Percentiles rank a stretch among this genome's conserved stretches.
Evolutionary conservation across 2,329 filamentous ascomycete species (phyloP).

Genomic region (Botryotinia convoluta): DNA sequence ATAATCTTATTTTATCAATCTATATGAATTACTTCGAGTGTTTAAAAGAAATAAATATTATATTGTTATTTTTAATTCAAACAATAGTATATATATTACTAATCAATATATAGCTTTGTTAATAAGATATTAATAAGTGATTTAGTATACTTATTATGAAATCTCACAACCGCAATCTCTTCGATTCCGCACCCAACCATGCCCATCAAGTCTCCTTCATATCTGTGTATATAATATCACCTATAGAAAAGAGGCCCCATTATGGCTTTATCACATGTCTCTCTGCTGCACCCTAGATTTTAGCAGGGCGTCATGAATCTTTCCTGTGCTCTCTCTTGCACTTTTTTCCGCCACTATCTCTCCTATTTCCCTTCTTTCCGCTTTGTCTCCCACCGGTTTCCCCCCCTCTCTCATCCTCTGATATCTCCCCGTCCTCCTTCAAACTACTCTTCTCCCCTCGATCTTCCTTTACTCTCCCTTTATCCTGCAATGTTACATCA

Average conservation of each 20-base stretch:
- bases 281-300: background rate
- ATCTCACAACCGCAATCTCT: background rate
- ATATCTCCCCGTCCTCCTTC: background rate
- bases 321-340: background rate
- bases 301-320: background rate
- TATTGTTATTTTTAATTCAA: no score
- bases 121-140: no score
- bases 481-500: no score
- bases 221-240: background rate
- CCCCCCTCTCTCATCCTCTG: background rate
- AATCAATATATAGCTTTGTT: no score
- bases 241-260: background rate
- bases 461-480: background rate
- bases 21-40: no score
- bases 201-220: background rate
- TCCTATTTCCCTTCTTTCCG: rapidly evolving
- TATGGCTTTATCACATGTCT: background rate
- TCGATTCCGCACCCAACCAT: background rate
- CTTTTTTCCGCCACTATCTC: background rate
- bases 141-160: no score
- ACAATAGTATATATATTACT: no score
- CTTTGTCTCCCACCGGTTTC: background rate
- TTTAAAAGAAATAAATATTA: no score
- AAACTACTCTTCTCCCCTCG: background rate
- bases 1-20: no score